These are phyloP conservation scores for Pythium rishiriense DNA, from an alignment of 352 stramenopile species.

Conservation along the genomic window DNA sequence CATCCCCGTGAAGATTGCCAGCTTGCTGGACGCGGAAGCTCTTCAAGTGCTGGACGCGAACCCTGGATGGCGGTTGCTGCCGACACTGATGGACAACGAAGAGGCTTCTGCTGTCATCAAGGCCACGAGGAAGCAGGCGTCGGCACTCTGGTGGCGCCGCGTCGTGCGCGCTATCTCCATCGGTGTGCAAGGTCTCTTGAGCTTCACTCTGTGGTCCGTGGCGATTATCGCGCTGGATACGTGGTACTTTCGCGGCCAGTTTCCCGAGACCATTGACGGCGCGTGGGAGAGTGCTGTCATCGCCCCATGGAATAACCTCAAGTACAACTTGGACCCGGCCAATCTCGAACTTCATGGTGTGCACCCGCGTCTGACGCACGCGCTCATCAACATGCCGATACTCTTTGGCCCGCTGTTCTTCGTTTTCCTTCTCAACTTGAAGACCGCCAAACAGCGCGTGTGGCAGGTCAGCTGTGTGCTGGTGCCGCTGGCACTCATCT, in stretches of 20 bases:
- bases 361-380: constrained; percentile 88
- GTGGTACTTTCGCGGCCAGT: constrained; percentile 47
- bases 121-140: no score
- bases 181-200: constrained; percentile 43
- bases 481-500: constrained; percentile 81
- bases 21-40: no score
- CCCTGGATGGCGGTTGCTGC: no score
- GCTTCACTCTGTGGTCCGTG: constrained; percentile 39
- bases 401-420: constrained; percentile 90
- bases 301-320: constrained; percentile 87
- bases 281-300: constrained; percentile 32
- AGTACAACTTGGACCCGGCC: constrained; percentile 90
- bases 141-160: constrained; percentile 11
- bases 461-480: constrained; percentile 49
- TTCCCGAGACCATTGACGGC: neutral
- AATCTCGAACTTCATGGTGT: constrained; percentile 92
- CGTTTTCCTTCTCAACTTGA: constrained; percentile 40
- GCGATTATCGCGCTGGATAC: constrained; percentile 56
- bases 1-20: no score
- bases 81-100: no score
- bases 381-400: constrained; percentile 91
- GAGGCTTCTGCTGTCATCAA: no score
- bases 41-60: no score
- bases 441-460: constrained; percentile 23
- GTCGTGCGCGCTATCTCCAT: constrained; percentile 31